These are phyloP conservation scores for Pyrus communis DNA, from an alignment of 306 rosid genomes.

Conservation along the genomic window DNA sequence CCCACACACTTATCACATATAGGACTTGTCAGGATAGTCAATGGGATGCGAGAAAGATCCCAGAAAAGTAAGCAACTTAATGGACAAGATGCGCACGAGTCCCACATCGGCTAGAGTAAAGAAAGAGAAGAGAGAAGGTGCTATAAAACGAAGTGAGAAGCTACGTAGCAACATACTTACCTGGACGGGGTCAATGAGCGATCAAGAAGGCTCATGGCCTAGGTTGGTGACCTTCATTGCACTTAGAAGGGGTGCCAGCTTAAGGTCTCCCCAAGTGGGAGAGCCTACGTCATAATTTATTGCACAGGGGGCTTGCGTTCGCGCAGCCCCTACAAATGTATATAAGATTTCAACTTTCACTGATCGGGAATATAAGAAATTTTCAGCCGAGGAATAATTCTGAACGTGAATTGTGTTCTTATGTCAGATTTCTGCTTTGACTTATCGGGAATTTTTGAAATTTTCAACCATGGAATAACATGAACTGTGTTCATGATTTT, in stretches of 20 bases:
- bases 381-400: no score
- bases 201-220: slow-evolving; percentile 37
- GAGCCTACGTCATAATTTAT: slow-evolving; percentile 59
- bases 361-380: rapidly evolving
- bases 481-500: no score
- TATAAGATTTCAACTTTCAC: rapidly evolving
- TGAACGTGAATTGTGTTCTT: no score
- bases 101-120: background rate
- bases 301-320: slow-evolving; percentile 44
- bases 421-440: no score
- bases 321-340: slow-evolving; percentile 36
- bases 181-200: slow-evolving; percentile 54
- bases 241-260: slow-evolving; percentile 36
- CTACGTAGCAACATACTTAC: background rate
- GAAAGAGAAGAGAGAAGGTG: background rate
- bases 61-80: no score
- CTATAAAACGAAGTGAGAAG: background rate
- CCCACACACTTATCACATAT: background rate
- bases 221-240: slow-evolving; percentile 46
- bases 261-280: slow-evolving; percentile 48
- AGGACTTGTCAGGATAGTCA: background rate
- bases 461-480: no score
- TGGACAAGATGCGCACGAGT: background rate
- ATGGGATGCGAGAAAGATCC: background rate
- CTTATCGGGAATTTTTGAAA: rapidly evolving